Percentiles rank a stretch among this genome's conserved stretches.
Evolutionary conservation across 2,329 filamentous ascomycete genomes (phyloP).

Genomic region (Penicillium sp.): DNA sequence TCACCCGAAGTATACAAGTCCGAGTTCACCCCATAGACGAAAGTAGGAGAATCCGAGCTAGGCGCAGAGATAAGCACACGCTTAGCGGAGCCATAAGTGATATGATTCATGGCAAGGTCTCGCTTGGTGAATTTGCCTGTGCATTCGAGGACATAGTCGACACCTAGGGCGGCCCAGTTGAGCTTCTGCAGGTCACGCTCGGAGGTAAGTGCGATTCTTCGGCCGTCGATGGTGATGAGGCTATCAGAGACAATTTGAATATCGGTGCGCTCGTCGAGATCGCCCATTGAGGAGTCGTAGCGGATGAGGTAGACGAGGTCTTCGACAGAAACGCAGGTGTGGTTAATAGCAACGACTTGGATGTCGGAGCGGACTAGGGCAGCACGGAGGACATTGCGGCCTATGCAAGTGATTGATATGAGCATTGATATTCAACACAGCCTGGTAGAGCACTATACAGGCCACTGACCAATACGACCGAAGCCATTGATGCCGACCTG

Average conservation of each 20-base stretch:
- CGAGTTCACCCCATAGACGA: constrained; percentile 39
- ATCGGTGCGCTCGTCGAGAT: constrained; percentile 94
- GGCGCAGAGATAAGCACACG: constrained; percentile 68
- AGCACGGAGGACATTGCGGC: constrained; percentile 66
- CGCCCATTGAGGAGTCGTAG: constrained; percentile 61
- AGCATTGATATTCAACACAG: neutral
- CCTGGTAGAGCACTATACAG: neutral
- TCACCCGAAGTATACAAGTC: constrained; percentile 30
- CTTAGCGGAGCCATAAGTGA: constrained; percentile 81
- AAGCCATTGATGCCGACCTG: constrained; percentile 96
- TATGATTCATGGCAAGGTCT: constrained; percentile 83
- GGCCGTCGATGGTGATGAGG: constrained; percentile 56
- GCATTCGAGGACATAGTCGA: constrained; percentile 36
- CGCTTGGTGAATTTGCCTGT: constrained; percentile 69
- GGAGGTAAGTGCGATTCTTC: constrained; percentile 31
- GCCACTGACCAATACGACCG: constrained; percentile 72
- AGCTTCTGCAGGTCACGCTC: constrained; percentile 35
- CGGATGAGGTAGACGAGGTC: constrained; percentile 37
- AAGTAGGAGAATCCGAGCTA: constrained; percentile 71
- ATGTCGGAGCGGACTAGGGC: constrained; percentile 30
- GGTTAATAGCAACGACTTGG: constrained; percentile 36
- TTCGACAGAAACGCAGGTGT: constrained; percentile 34
- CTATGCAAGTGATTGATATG: constrained; percentile 11
- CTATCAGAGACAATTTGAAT: constrained; percentile 90
- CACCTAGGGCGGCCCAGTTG: constrained; percentile 33